Evolutionary conservation across 139 green algal species (phyloP).

Genomic region (Haematococcus sp.): DNA sequence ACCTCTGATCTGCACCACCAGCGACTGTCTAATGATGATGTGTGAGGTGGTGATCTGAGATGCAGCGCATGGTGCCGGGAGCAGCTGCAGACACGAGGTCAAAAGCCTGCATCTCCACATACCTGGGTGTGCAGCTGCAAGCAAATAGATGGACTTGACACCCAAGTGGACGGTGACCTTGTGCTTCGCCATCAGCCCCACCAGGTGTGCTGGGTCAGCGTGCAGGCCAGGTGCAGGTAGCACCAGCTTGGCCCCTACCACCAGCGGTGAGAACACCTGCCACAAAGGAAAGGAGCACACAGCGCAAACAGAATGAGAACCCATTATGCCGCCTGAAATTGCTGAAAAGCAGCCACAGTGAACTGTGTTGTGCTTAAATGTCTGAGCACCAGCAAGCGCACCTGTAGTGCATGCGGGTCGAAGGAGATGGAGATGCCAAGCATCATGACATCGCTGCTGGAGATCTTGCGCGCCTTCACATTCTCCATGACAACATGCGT

Average conservation of each 20-base stretch:
- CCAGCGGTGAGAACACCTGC: slow-evolving; percentile 7
- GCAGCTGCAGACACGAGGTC: too few relatives aligned
- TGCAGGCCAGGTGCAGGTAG: slow-evolving; percentile 25
- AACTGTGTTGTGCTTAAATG: too few relatives aligned
- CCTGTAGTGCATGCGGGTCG: slow-evolving; percentile 25
- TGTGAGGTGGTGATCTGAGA: too few relatives aligned
- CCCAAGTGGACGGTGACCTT: not conserved
- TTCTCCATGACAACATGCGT: not conserved
- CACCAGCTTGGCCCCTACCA: slow-evolving; percentile 18
- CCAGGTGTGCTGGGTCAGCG: slow-evolving; percentile 15
- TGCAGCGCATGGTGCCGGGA: too few relatives aligned
- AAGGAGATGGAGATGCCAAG: slow-evolving; percentile 35
- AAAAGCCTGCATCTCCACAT: too few relatives aligned
- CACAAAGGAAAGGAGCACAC: not conserved
- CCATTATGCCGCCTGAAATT: too few relatives aligned
- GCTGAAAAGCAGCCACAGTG: too few relatives aligned
- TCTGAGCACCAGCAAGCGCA: too few relatives aligned
- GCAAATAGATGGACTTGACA: not conserved
- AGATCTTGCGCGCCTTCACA: not conserved
- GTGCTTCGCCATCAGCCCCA: not conserved
- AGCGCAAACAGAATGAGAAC: too few relatives aligned
- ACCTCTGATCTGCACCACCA: too few relatives aligned
- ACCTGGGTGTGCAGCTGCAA: not conserved
- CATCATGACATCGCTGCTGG: slow-evolving; percentile 8
- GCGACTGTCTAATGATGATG: too few relatives aligned